Conservation (phyloP, 306 rosid genomes). For the Quercus mongolica region DNA sequence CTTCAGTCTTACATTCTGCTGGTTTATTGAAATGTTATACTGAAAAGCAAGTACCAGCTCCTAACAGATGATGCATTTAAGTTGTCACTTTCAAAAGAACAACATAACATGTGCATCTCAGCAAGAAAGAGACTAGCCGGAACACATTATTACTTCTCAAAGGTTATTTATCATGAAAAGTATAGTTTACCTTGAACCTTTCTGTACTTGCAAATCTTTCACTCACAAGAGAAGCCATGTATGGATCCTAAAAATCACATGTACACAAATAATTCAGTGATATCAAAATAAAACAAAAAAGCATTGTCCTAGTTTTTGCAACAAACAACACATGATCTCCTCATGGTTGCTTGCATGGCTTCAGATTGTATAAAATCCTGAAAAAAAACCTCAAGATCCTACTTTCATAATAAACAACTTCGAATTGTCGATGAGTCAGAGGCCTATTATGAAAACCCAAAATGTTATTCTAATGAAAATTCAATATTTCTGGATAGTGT, state of each 20-base stretch:
- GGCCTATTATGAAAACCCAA: too few relatives aligned
- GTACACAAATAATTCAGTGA: background rate
- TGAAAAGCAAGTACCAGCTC: background rate
- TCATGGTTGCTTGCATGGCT: background rate
- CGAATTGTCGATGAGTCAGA: too few relatives aligned
- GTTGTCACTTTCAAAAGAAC: background rate
- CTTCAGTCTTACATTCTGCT: background rate
- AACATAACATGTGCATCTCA: background rate
- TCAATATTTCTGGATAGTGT: too few relatives aligned
- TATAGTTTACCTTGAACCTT: conserved; percentile 56
- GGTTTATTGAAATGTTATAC: background rate
- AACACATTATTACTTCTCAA: background rate
- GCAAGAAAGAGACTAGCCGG: background rate
- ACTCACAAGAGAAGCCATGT: conserved; percentile 79
- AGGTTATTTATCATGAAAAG: conserved; percentile 7
- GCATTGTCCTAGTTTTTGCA: background rate
- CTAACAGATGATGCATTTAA: background rate
- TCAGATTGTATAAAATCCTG: background rate
- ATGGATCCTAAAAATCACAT: conserved; percentile 55
- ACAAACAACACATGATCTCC: background rate
- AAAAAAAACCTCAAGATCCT: too few relatives aligned
- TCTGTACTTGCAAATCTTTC: conserved; percentile 70
- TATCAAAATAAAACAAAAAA: background rate
- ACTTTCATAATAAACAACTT: too few relatives aligned
- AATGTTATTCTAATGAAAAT: too few relatives aligned